Base-by-base conservation (phyloP, 371 early-diverging fungal species). In the Mortierella sp. region DNA sequence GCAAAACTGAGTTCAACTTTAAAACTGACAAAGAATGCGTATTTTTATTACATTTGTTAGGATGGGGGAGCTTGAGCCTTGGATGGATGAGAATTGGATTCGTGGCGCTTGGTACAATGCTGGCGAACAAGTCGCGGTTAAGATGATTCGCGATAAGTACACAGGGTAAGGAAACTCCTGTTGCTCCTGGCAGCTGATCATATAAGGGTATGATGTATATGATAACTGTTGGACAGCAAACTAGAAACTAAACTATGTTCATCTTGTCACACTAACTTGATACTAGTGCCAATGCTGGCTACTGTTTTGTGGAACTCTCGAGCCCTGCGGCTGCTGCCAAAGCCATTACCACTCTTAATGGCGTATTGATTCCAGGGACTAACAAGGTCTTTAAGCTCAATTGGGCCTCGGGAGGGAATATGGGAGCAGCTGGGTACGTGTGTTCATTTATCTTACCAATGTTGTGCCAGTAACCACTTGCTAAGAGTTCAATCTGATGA, bases 401-500 rank as follows among this genome's bases (percentile, higher is more conserved):
- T 85, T 96, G 96, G 96, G 95, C 97, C 22, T 87, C 92, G 7
- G 96, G 96, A 40, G 93, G 91, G 49, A 91, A 88, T 45, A 76
- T 86, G 28, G 57, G 64, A 26, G 9, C 64, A 17, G 35, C 61
- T 19, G 35, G 26, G 76, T 67, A 67, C 34, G 83, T 67, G 13
- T 19, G 37, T 13, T 19, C 51, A 6, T 22, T 55, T 37, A 23
- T 15, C 61, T n/a, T 12, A 32, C 8, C 15, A 35, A 22, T 40
- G n/a, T n/a, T 23, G 17, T 31, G 55, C 15, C 23, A n/a, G 31
- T 47, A 26, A 8, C 29, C 45, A 15, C n/a, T 3, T 32, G 45
- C 9, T 28, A 42, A 34, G 32, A 31, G 29, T 8, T 17, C n/a
- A n/a, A 13, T 15, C 17, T 4, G 35, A 47, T 29, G 10, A 5